Base-by-base conservation (phyloP, 768 basidiomycete species). In the Mycena leptocephala region DNA sequence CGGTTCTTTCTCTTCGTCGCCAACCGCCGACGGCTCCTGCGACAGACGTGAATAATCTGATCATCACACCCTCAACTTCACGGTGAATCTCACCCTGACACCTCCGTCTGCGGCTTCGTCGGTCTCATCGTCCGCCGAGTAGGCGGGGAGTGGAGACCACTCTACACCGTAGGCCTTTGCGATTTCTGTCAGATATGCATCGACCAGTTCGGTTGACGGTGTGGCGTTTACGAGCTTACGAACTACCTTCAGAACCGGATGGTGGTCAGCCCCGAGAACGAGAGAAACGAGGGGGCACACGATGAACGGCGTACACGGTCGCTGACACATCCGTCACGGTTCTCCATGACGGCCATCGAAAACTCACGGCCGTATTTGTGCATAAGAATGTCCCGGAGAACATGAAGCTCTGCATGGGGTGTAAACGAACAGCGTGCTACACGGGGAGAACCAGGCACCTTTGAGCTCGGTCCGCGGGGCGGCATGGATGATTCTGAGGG, bases 331-430 rank as follows among this genome's bases (percentile, higher is more conserved):
- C 88, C 87, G 78, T 95, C 93, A 55, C 89, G 91, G 83, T 98
- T 97, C 83, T 97, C 95, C 90, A 97, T 95, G 2, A 95, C 93
- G n/a, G 91, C 90, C 22, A 93, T 78, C 20, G 97, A 92, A 83
- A 96, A 99, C 59, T 97, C 96, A 26, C 98, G 93, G 22, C 98
- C 97, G 82, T 93, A 98, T 86, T 98, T 98, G 83, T 97, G 95
- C 95, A 97, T 95, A 72, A 99, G 90, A 83, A 99, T 92, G 83
- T 99, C 97, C 69, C 98, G 93, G 65, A 99, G 85, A 43, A 96
- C 87, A 78, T 98, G 96, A 46, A 99, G 90, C 82, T 99, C 97
- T 97, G 71, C n/a, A 61, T 56, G 32, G 77, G 32, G 74, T 61
- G 51, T 71, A 59, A 64, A 37, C 62, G 43, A 37, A 35, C 37